A percentile compares a stretch with the other conserved stretches of the same genome.
phyloP scores from a whole-genome alignment of 768 basidiomycete species.

The Goffeauzyma gilvescens region DNA sequence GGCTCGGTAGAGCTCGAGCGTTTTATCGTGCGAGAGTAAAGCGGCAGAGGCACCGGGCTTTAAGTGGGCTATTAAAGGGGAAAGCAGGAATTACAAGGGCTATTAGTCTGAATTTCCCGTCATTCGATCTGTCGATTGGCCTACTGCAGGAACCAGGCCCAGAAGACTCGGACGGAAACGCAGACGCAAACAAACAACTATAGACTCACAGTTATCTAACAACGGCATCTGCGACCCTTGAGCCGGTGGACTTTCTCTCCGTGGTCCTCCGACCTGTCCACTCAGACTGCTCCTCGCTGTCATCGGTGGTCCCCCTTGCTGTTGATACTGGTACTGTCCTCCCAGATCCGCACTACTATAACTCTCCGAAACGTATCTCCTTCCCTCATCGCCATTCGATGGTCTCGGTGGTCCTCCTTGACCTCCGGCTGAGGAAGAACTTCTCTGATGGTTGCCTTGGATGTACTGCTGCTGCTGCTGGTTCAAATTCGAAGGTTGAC shows the following conservation, averaged over 20 bases:
- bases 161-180: neutral
- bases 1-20: slow-evolving; percentile 85
- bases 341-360: too few relatives aligned
- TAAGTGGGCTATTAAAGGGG: slow-evolving; percentile 42
- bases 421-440: too few relatives aligned
- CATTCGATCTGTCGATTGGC: neutral
- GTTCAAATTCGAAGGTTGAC: too few relatives aligned
- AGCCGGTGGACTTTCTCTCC: neutral
- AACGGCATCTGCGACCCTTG: slow-evolving; percentile 12
- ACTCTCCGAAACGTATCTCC: too few relatives aligned
- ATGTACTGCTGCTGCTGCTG: too few relatives aligned
- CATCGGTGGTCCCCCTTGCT: neutral
- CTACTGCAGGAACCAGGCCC: neutral
- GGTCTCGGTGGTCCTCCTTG: too few relatives aligned
- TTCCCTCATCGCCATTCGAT: too few relatives aligned
- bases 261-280: neutral
- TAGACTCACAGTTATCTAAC: slow-evolving; percentile 30
- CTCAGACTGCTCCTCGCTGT: neutral
- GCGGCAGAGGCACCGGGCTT: slow-evolving; percentile 82
- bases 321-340: slow-evolving; percentile 2
- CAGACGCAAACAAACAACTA: neutral
- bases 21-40: slow-evolving; percentile 82
- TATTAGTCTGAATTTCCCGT: neutral
- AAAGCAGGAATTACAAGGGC: neutral
- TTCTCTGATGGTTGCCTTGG: too few relatives aligned